These are phyloP conservation scores for Fraxinus platypoda DNA, from an alignment of 305 asterid species.

Conservation along the genomic window DNA sequence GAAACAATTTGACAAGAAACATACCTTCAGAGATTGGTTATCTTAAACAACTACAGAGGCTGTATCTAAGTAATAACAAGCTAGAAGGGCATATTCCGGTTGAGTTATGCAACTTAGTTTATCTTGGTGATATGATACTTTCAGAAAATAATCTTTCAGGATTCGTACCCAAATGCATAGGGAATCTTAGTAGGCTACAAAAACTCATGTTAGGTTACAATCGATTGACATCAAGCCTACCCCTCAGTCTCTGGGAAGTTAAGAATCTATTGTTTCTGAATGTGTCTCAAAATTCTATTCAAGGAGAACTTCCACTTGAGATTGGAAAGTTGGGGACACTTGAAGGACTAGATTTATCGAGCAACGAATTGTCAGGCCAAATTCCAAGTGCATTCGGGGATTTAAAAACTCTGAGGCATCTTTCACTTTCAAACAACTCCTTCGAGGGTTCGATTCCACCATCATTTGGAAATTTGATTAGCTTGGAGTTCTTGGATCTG, in stretches of 20 bases:
- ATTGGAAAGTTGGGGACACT: constrained; percentile 5
- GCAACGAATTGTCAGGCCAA: constrained; percentile 18
- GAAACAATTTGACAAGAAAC: constrained; percentile 24
- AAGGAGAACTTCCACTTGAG: constrained; percentile 23
- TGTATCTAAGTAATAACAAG: constrained; percentile 27
- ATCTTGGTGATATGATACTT: constrained; percentile 25
- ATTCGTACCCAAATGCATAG: constrained; percentile 30
- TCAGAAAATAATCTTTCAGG: constrained; percentile 32
- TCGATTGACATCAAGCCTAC: constrained; percentile 28
- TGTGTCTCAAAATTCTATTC: constrained; percentile 21
- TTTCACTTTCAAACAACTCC: constrained; percentile 23
- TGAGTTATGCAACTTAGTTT: constrained; percentile 20
- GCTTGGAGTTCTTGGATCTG: constrained; percentile 33
- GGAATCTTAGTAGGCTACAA: constrained; percentile 27
- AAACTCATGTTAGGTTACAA: constrained; percentile 26
- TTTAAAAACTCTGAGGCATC: constrained; percentile 10
- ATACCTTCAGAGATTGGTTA: constrained; percentile 27
- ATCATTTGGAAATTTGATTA: constrained; percentile 20
- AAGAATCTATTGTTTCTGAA: constrained; percentile 20
- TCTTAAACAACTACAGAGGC: constrained; percentile 25
- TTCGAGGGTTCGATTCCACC: constrained; percentile 24
- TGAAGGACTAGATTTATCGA: constrained; percentile 21
- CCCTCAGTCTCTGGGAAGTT: constrained; percentile 31
- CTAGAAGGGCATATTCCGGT: constrained; percentile 31
- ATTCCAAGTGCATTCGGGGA: constrained; percentile 28